These are phyloP conservation scores for Lachnellula occidentalis DNA, from an alignment of 2,329 filamentous ascomycete species.

Conservation along the genomic window DNA sequence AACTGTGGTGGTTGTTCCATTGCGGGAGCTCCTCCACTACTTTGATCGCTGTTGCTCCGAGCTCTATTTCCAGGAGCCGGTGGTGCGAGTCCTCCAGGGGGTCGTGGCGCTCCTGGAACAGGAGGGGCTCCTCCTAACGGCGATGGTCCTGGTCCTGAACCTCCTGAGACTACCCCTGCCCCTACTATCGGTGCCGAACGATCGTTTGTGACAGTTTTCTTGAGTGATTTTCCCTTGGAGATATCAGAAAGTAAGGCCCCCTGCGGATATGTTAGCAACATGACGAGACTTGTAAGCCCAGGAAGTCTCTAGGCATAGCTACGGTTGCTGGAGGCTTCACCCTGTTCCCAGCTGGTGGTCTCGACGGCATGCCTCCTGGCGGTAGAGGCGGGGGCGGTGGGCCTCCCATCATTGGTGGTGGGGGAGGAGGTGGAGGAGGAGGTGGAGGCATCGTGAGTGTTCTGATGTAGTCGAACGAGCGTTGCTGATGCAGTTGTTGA, in stretches of 20 bases:
- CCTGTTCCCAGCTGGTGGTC: slow-evolving; percentile 55
- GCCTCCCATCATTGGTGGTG: slow-evolving; percentile 45
- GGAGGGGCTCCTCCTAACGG: slow-evolving; percentile 73
- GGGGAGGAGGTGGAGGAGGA: slow-evolving; percentile 67
- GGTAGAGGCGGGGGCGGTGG: slow-evolving; percentile 59
- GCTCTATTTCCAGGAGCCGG: slow-evolving; percentile 64
- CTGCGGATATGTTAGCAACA: slow-evolving; percentile 42
- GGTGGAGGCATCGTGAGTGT: slow-evolving; percentile 31
- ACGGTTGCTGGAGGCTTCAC: slow-evolving; percentile 44
- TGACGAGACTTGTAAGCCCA: slow-evolving; percentile 21
- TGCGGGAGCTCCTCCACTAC: slow-evolving; percentile 37
- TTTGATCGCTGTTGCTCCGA: slow-evolving; percentile 79
- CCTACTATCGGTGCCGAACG: slow-evolving; percentile 73
- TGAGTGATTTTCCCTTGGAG: slow-evolving; percentile 70
- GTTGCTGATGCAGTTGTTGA: not conserved
- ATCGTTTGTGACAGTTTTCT: slow-evolving; percentile 87
- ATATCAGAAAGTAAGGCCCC: slow-evolving; percentile 86
- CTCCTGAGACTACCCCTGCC: slow-evolving; percentile 49
- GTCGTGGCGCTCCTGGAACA: slow-evolving; percentile 58
- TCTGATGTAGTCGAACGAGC: not conserved
- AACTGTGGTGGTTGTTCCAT: slow-evolving; percentile 69
- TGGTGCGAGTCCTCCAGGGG: slow-evolving; percentile 63
- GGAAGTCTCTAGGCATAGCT: slow-evolving; percentile 15
- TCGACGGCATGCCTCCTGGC: slow-evolving; percentile 54
- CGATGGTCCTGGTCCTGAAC: slow-evolving; percentile 52